phyloP scores from a whole-genome alignment of 306 rosid genomes.

The Acacia confusa region DNA sequence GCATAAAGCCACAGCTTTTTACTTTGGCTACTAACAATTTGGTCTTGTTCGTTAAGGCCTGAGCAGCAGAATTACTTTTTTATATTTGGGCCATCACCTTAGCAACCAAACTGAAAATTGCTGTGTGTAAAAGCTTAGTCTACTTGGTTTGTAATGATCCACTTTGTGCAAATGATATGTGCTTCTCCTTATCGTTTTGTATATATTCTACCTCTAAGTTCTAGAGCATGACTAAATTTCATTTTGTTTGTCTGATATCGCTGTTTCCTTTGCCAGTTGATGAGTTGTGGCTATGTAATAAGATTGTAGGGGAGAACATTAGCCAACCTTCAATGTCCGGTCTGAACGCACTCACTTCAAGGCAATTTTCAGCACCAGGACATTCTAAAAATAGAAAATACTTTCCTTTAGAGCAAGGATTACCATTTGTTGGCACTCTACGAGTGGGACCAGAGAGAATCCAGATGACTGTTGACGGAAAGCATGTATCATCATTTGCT shows the following conservation, averaged over 20 bases:
- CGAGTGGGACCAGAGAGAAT: constrained; percentile 97
- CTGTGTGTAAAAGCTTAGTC: constrained; percentile 13
- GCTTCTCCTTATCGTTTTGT: background rate
- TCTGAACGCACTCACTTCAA: constrained; percentile 28
- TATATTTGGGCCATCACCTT: background rate
- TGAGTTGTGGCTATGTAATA: constrained; percentile 94
- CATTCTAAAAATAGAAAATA: constrained; percentile 56
- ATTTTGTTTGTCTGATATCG: constrained; percentile 11
- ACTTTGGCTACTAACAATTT: background rate
- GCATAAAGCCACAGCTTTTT: background rate
- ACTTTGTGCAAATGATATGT: constrained; percentile 4
- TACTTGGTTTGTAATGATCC: constrained; percentile 21
- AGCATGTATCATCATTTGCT: constrained; percentile 88
- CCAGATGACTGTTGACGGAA: constrained; percentile 99
- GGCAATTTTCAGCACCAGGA: constrained; percentile 44
- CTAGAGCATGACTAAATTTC: background rate
- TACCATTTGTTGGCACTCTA: constrained; percentile 92
- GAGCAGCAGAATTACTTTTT: no score
- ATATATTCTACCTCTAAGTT: background rate
- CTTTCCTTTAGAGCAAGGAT: constrained; percentile 92
- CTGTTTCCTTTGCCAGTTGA: constrained; percentile 69
- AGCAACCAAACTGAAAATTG: constrained; percentile 18
- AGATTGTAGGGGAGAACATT: constrained; percentile 72
- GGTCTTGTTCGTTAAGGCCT: background rate
- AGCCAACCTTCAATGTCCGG: constrained; percentile 32